Conservation (phyloP, 23 red algal species). For the Cyanidium caldarium region DNA sequence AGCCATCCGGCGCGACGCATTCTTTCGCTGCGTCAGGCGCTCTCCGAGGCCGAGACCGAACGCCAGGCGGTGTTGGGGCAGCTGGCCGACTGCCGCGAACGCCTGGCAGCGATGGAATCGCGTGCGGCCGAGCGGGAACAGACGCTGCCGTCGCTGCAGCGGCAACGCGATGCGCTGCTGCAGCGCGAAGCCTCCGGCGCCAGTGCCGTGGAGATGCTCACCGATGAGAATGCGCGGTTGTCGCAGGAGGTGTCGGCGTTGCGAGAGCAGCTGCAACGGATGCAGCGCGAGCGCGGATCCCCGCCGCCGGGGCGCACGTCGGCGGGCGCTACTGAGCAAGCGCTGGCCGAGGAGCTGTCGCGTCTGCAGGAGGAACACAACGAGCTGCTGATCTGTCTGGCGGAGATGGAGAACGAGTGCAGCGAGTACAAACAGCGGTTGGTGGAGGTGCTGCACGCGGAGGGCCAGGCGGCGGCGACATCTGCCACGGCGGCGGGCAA, state of each 20-base stretch:
- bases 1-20: too few species aligned
- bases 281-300: background rate
- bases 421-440: constrained; percentile 3
- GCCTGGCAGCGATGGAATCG: background rate
- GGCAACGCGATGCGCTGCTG: background rate
- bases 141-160: background rate
- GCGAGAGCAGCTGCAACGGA: background rate
- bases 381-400: background rate
- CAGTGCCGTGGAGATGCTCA: background rate
- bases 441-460: background rate
- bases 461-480: too few species aligned
- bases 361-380: constrained; percentile 5
- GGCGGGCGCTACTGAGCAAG: background rate
- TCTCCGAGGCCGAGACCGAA: background rate
- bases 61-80: background rate
- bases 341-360: background rate
- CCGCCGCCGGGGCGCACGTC: background rate
- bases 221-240: background rate
- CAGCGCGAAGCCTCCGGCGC: background rate
- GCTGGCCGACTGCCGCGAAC: background rate
- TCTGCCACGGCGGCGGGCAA: too few species aligned
- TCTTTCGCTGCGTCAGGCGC: background rate
- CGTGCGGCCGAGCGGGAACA: background rate
- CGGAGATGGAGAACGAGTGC: constrained; percentile 2
- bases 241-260: background rate